These are phyloP conservation scores for Botryosphaeria agaves DNA, from an alignment of 2,329 filamentous ascomycete species.

Conservation along the genomic window DNA sequence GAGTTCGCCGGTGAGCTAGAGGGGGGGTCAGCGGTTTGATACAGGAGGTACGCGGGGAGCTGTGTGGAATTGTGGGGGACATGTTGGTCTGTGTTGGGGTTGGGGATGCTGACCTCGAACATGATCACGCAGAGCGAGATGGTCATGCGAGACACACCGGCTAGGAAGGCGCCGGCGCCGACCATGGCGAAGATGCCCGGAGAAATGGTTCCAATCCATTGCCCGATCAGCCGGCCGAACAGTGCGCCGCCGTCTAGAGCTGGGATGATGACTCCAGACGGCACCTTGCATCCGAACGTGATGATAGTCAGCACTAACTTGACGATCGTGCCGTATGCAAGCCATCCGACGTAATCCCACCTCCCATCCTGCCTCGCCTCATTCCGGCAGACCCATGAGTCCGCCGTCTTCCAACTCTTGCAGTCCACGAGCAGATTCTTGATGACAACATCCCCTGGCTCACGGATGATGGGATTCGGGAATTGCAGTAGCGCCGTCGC, in stretches of 20 bases:
- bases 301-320: conserved; percentile 40
- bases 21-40: no score
- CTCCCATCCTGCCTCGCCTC: conserved; percentile 21
- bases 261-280: conserved; percentile 43
- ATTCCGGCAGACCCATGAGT: conserved; percentile 33
- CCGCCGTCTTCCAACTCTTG: conserved; percentile 13
- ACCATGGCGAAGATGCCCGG: conserved; percentile 46
- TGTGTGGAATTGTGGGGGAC: no score
- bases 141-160: conserved; percentile 41
- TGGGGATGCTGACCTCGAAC: no score
- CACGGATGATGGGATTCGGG: conserved; percentile 36
- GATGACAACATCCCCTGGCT: conserved; percentile 38
- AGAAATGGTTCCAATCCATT: conserved; percentile 26
- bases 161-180: conserved; percentile 39
- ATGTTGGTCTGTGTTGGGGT: no score
- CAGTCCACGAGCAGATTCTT: conserved; percentile 41
- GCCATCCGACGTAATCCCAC: conserved; percentile 29
- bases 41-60: no score
- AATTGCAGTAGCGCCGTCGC: conserved; percentile 37
- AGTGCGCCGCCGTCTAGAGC: conserved; percentile 39
- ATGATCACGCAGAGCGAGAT: conserved; percentile 41
- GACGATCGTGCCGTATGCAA: conserved; percentile 34
- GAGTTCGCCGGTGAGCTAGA: conserved; percentile 39
- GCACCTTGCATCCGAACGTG: conserved; percentile 43
- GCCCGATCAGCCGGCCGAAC: conserved; percentile 37